These are phyloP conservation scores for Globisporangium abappressorium DNA, from an alignment of 352 stramenopile species.

Conservation along the genomic window DNA sequence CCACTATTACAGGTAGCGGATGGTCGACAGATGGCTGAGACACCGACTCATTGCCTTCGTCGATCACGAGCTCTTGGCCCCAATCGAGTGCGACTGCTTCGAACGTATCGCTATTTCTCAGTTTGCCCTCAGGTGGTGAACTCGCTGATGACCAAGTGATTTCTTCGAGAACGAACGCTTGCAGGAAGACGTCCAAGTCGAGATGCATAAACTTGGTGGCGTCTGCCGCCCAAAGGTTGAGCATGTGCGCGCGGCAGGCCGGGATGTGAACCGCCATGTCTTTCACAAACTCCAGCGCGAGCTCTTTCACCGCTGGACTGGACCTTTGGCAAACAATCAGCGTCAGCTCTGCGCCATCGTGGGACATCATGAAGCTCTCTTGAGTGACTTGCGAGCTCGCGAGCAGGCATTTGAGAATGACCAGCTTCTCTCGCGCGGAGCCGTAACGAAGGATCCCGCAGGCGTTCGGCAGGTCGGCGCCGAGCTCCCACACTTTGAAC, in stretches of 20 bases:
- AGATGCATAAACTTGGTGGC: neutral
- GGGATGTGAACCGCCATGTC: neutral
- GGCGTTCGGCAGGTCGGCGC: neutral
- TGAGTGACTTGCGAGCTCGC: neutral
- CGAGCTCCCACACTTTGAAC: neutral
- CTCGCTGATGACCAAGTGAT: neutral
- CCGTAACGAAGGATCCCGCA: neutral
- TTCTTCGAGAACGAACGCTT: neutral
- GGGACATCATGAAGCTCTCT: neutral
- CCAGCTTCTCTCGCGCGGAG: neutral
- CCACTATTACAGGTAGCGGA: neutral
- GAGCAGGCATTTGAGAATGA: neutral
- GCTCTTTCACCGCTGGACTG: neutral
- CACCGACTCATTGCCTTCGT: neutral
- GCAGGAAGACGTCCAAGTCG: neutral
- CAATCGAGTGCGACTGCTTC: neutral
- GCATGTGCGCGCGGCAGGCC: neutral
- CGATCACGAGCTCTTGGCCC: neutral
- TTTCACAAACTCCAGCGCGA: neutral
- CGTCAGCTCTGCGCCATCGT: neutral
- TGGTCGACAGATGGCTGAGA: neutral
- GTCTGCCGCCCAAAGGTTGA: neutral
- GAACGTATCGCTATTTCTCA: neutral
- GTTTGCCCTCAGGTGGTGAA: neutral
- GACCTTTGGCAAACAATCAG: neutral